These are phyloP conservation scores for Aspergillus sclerotiicarbonarius DNA, from an alignment of 495 filamentous ascomycete species.

Conservation along the genomic window DNA sequence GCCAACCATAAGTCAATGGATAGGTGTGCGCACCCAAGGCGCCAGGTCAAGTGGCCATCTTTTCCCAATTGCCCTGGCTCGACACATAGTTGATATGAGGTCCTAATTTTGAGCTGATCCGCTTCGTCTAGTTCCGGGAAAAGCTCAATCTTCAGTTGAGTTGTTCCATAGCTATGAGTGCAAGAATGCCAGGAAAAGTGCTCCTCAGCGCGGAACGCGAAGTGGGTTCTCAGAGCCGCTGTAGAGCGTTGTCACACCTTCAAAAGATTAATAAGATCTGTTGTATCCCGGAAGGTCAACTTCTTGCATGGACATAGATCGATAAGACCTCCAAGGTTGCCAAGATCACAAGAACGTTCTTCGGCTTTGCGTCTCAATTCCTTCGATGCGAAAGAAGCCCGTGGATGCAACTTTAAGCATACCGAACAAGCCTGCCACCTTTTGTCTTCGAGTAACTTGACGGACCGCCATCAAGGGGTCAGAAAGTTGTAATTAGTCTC, in stretches of 20 bases:
- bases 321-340: slow-evolving; percentile 41
- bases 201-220: slow-evolving; percentile 33
- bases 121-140: slow-evolving; percentile 39
- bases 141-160: slow-evolving; percentile 35
- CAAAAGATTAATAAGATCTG: slow-evolving; percentile 37
- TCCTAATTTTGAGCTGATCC: slow-evolving; percentile 34
- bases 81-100: slow-evolving; percentile 42
- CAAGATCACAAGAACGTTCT: slow-evolving; percentile 37
- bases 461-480: slow-evolving; percentile 42
- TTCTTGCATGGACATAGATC: slow-evolving; percentile 50
- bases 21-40: slow-evolving; percentile 47
- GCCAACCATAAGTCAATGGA: slow-evolving; percentile 47
- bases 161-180: slow-evolving; percentile 41
- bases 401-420: slow-evolving; percentile 46
- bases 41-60: slow-evolving; percentile 42
- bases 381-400: slow-evolving; percentile 32
- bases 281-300: slow-evolving; percentile 43
- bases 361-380: slow-evolving; percentile 40
- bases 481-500: slow-evolving; percentile 40
- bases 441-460: slow-evolving; percentile 38
- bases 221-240: slow-evolving; percentile 27
- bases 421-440: slow-evolving; percentile 43
- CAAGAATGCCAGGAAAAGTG: slow-evolving; percentile 48
- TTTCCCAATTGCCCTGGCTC: slow-evolving; percentile 40
- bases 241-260: slow-evolving; percentile 33